phyloP scores from a whole-genome alignment of 345 rosid genomes.

The Sisymbrium irio region DNA sequence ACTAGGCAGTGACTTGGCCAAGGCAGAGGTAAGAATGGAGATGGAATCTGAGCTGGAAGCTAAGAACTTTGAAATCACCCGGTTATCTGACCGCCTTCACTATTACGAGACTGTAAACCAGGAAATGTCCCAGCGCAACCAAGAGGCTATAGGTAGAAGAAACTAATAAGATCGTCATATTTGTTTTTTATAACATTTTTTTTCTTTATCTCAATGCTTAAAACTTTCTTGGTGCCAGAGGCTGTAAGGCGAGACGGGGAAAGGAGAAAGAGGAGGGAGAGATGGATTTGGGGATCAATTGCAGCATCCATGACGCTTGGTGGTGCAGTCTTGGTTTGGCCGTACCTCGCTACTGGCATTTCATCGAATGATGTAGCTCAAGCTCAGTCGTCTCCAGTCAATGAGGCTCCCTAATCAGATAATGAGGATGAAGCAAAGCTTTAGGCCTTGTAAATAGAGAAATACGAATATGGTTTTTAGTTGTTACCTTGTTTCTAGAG shows the following conservation, averaged over 20 bases:
- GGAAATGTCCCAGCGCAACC: slow-evolving; percentile 90
- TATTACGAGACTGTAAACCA: slow-evolving; percentile 79
- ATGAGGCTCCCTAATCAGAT: not conserved
- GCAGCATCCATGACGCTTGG: slow-evolving; percentile 64
- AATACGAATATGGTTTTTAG: not conserved
- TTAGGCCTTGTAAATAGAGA: slow-evolving; percentile 35
- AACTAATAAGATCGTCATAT: not conserved
- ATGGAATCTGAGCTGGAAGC: slow-evolving; percentile 65
- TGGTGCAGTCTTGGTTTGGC: slow-evolving; percentile 71
- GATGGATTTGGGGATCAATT: slow-evolving; percentile 81
- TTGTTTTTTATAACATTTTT: not conserved
- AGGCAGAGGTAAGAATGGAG: slow-evolving; percentile 70
- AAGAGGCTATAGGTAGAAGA: slow-evolving; percentile 81
- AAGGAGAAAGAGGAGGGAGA: slow-evolving; percentile 53
- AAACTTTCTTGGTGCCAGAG: slow-evolving; percentile 43
- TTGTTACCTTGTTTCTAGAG: slow-evolving; percentile 18
- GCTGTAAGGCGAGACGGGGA: slow-evolving; percentile 50
- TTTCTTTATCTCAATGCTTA: not conserved
- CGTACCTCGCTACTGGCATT: slow-evolving; percentile 49
- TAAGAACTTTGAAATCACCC: slow-evolving; percentile 86
- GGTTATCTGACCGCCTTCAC: slow-evolving; percentile 69
- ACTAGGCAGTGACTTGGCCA: slow-evolving; percentile 59
- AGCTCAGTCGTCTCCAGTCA: not conserved
- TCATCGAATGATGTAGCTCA: slow-evolving; percentile 10
- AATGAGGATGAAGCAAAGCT: slow-evolving; percentile 6